Evolutionary conservation across 352 stramenopile genomes (phyloP).

Genomic region (Blastocystis sp.): DNA sequence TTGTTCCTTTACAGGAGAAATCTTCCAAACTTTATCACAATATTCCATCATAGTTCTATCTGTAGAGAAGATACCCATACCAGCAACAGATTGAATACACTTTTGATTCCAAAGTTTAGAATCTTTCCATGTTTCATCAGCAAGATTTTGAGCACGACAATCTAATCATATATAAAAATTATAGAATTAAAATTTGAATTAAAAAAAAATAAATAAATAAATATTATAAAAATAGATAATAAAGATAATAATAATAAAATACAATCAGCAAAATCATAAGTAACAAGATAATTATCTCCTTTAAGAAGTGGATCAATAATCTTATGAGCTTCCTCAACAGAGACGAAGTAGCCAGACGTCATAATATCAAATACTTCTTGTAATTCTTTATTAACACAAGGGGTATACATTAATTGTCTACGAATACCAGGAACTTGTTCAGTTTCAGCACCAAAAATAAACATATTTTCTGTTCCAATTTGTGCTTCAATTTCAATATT

Average conservation of each 20-base stretch:
- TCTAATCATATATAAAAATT: not conserved
- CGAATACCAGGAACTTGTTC: not conserved
- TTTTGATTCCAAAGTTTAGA: conserved; percentile 33
- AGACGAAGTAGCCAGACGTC: not conserved
- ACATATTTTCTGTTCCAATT: conserved; percentile 40
- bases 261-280: conserved; percentile 23
- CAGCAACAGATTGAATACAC: conserved; percentile 37
- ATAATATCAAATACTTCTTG: conserved; percentile 19
- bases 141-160: not conserved
- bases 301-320: conserved; percentile 5
- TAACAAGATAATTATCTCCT: conserved; percentile 36
- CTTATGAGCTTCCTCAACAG: not conserved
- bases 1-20: no score
- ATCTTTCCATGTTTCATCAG: conserved; percentile 34
- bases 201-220: not conserved
- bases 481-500: conserved; percentile 43
- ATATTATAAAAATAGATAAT: not conserved
- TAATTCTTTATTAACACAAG: conserved; percentile 35
- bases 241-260: not conserved
- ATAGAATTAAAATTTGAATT: not conserved
- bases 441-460: conserved; percentile 34
- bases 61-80: conserved; percentile 38
- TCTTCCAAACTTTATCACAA: conserved; percentile 12
- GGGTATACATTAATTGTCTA: conserved; percentile 13
- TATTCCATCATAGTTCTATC: conserved; percentile 35